Conservation (phyloP, 2,329 filamentous ascomycete genomes). For the Lachnellula subtilissima region DNA sequence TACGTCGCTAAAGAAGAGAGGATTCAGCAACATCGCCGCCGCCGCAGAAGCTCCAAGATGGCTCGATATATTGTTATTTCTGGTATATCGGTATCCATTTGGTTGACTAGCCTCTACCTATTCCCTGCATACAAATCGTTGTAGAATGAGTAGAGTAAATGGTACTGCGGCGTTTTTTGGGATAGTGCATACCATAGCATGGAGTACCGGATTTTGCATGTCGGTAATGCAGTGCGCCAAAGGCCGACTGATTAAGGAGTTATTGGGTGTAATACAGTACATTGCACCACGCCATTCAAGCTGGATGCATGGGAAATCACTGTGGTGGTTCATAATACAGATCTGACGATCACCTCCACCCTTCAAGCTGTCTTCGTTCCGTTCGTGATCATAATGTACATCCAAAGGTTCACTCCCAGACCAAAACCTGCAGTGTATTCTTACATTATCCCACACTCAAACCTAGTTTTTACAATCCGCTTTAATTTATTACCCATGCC, state of each 20-base stretch:
- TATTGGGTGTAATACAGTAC: neutral
- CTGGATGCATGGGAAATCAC: neutral
- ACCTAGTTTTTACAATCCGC: no score
- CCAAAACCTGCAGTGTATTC: no score
- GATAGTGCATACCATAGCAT: neutral
- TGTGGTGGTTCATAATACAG: neutral
- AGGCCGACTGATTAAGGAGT: slow-evolving; percentile 16
- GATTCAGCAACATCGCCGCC: neutral
- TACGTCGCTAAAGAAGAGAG: slow-evolving; percentile 20
- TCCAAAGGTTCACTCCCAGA: neutral
- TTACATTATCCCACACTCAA: no score
- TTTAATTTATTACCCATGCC: no score
- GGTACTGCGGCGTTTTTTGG: neutral
- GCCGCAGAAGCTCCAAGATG: slow-evolving; percentile 7
- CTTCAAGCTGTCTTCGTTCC: neutral
- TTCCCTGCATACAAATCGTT: neutral
- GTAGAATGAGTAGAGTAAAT: slow-evolving; percentile 1
- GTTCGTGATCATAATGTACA: neutral
- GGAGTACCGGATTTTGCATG: neutral
- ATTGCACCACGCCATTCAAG: neutral
- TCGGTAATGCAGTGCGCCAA: slow-evolving; percentile 27
- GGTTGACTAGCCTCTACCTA: slow-evolving; percentile 10
- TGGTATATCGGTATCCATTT: slow-evolving; percentile 12
- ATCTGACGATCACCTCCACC: neutral
- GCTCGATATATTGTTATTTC: slow-evolving; percentile 10